Conservation (phyloP, 345 rosid species). For the Populus deltoides region DNA sequence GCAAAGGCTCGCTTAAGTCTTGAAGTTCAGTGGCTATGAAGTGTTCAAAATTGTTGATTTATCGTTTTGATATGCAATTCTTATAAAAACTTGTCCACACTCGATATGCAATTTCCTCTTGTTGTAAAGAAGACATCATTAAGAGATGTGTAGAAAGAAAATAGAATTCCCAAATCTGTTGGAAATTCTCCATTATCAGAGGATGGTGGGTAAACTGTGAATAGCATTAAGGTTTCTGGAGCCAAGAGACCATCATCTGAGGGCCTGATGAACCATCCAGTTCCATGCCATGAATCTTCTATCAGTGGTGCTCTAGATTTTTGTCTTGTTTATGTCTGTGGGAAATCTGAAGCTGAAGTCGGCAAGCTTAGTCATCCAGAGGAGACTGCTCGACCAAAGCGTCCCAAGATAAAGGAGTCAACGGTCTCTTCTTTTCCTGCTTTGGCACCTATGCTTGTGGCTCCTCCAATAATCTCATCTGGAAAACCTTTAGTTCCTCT, state of each 20-base stretch:
- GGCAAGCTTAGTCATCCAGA: constrained; percentile 35
- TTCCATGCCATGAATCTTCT: constrained; percentile 38
- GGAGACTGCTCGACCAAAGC: constrained; percentile 26
- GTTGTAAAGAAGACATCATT: constrained; percentile 51
- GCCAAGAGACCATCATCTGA: constrained; percentile 48
- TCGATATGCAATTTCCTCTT: constrained; percentile 39
- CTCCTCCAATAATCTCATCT: constrained; percentile 37
- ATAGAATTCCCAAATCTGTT: constrained; percentile 37
- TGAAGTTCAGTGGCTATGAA: no score
- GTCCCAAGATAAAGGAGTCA: constrained; percentile 31
- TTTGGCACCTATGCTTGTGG: constrained; percentile 33
- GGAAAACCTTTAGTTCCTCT: constrained; percentile 41
- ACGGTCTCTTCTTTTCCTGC: constrained; percentile 41
- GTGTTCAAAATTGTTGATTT: no score
- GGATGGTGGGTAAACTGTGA: constrained; percentile 35
- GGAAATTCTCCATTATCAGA: constrained; percentile 38
- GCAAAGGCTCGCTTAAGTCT: no score
- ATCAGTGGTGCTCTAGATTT: constrained; percentile 45
- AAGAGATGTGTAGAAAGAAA: constrained; percentile 61
- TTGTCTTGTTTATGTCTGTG: constrained; percentile 73
- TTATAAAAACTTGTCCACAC: constrained; percentile 34
- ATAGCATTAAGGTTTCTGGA: constrained; percentile 50
- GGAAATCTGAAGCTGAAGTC: constrained; percentile 64
- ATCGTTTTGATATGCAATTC: constrained; percentile 30
- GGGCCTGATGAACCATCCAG: constrained; percentile 31